A percentile compares a stretch with the other conserved stretches of the same genome.
Conservation (phyloP, 2,329 filamentous ascomycete species). For the Orbilia oligospora region DNA sequence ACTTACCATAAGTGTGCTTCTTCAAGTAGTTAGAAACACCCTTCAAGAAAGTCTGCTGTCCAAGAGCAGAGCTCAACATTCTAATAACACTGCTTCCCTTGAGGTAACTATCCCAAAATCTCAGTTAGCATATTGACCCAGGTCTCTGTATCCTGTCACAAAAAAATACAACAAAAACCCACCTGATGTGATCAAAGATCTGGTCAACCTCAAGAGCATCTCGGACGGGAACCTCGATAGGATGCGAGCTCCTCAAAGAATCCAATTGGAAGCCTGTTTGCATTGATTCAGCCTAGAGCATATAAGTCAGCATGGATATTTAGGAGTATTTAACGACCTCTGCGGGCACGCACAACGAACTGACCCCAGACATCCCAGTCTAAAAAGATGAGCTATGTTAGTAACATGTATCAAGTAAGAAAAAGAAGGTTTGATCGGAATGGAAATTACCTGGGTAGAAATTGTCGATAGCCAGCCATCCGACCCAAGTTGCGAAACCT, state of each 20-base stretch:
- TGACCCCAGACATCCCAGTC: conserved; percentile 99
- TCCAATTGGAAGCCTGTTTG: conserved; percentile 93
- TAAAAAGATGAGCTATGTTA: conserved; percentile 63
- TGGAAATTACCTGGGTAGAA: conserved; percentile 79
- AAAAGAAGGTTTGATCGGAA: conserved; percentile 3
- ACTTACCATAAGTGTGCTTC: conserved; percentile 82
- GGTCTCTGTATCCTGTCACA: not conserved
- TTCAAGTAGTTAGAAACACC: conserved; percentile 93
- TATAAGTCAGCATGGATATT: conserved; percentile 39
- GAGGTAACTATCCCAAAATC: conserved; percentile 18
- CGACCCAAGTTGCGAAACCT: conserved; percentile 98
- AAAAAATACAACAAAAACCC: conserved; percentile 71
- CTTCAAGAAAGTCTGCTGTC: conserved; percentile 87
- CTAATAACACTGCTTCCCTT: conserved; percentile 97
- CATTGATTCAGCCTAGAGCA: conserved; percentile 82
- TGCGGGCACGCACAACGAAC: conserved; percentile 80
- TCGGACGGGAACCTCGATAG: conserved; percentile 93
- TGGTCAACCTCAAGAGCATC: conserved; percentile 97
- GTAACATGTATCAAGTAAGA: not conserved
- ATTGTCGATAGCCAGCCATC: conserved; percentile 91
- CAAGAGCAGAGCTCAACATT: conserved; percentile 93
- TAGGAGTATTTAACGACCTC: conserved; percentile 68
- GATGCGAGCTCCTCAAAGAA: conserved; percentile 89
- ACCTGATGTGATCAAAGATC: conserved; percentile 97
- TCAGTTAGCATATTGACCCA: not conserved